Evolutionary conservation across 1,284 basidiomycete species (phyloP).

Genomic region (Chiua sp.): DNA sequence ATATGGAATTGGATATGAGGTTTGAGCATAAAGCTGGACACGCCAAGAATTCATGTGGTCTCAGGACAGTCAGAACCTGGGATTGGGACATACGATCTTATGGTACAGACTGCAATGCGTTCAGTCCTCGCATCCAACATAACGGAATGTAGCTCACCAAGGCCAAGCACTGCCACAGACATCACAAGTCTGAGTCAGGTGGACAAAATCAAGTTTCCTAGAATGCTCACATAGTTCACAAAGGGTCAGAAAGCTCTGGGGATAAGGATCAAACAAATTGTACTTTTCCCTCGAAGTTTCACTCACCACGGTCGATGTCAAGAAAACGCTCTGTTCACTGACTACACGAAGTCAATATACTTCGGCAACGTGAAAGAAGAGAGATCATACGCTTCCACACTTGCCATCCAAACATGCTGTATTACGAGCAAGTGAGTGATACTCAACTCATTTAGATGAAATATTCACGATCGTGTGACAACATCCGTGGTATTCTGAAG

Average conservation of each 20-base stretch:
- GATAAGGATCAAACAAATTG: background rate
- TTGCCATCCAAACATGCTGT: slow-evolving; percentile 42
- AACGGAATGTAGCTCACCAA: slow-evolving; percentile 37
- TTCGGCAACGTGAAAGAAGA: background rate
- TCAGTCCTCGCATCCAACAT: background rate
- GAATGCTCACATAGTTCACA: slow-evolving; percentile 47
- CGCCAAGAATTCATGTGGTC: background rate
- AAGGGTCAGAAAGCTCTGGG: slow-evolving; percentile 32
- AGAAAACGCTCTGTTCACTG: slow-evolving; percentile 42
- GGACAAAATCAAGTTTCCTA: background rate
- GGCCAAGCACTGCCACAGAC: slow-evolving; percentile 41
- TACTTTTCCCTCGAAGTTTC: slow-evolving; percentile 23
- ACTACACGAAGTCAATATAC: slow-evolving; percentile 34
- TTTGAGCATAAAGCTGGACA: slow-evolving; percentile 40
- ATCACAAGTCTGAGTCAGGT: background rate
- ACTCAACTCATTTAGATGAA: background rate
- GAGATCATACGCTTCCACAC: slow-evolving; percentile 46
- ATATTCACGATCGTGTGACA: slow-evolving; percentile 42
- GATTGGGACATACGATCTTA: slow-evolving; percentile 42
- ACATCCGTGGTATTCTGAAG: slow-evolving; percentile 49
- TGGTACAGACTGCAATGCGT: slow-evolving; percentile 44
- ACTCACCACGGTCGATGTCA: slow-evolving; percentile 43
- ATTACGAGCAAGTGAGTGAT: background rate
- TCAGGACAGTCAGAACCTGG: background rate
- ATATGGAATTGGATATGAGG: slow-evolving; percentile 38